These are phyloP conservation scores for Plasmodium reichenowi DNA, from an alignment of 169 alveolate genomes.

Conservation along the genomic window DNA sequence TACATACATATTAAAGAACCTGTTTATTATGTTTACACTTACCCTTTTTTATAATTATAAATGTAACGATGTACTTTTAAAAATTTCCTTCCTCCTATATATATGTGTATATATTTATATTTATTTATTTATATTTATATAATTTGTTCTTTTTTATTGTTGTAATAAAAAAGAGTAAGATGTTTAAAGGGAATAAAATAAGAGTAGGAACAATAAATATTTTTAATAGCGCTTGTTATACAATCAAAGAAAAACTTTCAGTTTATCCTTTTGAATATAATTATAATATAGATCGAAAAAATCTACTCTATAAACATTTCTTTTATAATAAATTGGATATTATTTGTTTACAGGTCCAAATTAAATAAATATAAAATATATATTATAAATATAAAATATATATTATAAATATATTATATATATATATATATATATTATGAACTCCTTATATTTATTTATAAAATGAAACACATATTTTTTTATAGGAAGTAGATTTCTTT, in stretches of 20 bases:
- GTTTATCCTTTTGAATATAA: neutral
- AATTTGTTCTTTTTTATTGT: neutral
- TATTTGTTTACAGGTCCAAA: conserved; percentile 33
- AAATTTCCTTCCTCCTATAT: neutral
- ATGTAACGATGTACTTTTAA: neutral
- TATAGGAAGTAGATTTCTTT: conserved; percentile 39
- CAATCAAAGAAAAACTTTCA: conserved; percentile 1
- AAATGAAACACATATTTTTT: neutral
- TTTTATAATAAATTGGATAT: conserved; percentile 3
- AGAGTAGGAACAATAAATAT: conserved; percentile 36
- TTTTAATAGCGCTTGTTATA: conserved; percentile 14
- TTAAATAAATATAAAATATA: neutral
- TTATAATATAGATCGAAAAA: neutral
- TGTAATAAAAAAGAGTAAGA: neutral
- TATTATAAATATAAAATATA: neutral
- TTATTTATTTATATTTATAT: neutral
- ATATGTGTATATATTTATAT: neutral
- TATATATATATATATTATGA: neutral
- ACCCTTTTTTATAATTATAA: neutral
- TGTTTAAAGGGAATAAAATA: conserved; percentile 32
- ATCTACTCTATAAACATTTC: conserved; percentile 5
- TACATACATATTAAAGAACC: too few relatives aligned
- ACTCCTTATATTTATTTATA: neutral
- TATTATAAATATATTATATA: neutral
- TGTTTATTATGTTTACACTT: too few relatives aligned